Evolutionary conservation across 164 flowering plant species (phyloP).

Genomic region (Echeveria elegans): DNA sequence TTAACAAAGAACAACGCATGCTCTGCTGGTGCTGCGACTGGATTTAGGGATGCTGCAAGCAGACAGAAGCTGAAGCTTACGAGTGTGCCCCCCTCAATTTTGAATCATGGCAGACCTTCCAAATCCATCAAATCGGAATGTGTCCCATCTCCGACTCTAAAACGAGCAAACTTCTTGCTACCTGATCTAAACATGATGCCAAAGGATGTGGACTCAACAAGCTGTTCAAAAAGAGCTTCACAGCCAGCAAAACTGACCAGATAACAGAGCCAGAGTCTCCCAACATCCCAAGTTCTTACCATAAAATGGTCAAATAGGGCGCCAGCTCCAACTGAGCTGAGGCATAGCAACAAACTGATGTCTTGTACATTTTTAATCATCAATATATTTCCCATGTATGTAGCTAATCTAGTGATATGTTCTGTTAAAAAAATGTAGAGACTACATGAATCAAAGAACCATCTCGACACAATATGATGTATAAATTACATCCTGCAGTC

Average conservation of each 20-base stretch:
- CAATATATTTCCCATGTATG: neutral
- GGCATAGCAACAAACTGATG: neutral
- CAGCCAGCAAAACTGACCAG: neutral
- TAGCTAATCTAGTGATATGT: neutral
- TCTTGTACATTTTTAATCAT: neutral
- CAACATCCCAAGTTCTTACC: neutral
- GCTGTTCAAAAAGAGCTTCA: neutral
- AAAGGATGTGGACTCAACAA: neutral
- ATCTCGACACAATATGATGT: neutral
- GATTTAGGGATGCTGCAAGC: too few relatives aligned
- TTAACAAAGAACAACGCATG: too few relatives aligned
- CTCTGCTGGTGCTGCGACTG: too few relatives aligned
- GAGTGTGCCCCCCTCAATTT: neutral
- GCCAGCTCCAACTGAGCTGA: neutral
- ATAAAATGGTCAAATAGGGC: neutral
- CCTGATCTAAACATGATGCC: conserved; percentile 1
- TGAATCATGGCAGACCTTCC: neutral
- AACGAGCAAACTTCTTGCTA: neutral
- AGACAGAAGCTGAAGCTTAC: too few relatives aligned
- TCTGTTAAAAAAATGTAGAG: too few relatives aligned
- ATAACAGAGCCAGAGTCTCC: neutral
- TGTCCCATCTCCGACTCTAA: neutral
- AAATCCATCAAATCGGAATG: neutral
- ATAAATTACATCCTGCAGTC: neutral
- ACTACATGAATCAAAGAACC: neutral